phyloP scores from a whole-genome alignment of 495 filamentous ascomycete species.

The Neurospora terricola region DNA sequence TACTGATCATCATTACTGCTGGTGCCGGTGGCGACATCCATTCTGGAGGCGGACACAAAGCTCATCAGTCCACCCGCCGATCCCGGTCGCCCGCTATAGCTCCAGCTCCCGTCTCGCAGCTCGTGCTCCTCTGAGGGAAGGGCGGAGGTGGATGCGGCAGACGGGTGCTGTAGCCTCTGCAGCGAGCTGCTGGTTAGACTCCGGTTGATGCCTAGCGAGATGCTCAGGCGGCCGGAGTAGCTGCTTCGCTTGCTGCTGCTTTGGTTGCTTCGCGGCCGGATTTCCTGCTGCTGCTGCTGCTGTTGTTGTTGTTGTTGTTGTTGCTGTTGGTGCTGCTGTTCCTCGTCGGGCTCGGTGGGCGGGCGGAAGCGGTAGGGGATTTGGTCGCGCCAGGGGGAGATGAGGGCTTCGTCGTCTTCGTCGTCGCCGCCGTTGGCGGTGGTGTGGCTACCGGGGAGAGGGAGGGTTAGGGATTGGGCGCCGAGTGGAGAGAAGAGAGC shows the following conservation, averaged over 20 bases:
- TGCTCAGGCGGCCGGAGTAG: neutral
- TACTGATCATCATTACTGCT: neutral
- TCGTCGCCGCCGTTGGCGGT: conserved; percentile 5
- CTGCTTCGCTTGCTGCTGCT: neutral
- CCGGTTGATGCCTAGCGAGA: neutral
- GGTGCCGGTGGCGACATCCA: neutral
- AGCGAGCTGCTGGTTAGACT: neutral
- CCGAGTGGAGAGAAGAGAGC: neutral
- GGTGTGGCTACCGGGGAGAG: neutral
- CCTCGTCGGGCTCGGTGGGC: neutral
- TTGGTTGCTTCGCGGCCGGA: neutral
- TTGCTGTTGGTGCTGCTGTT: neutral
- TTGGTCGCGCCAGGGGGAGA: neutral
- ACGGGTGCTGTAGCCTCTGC: neutral
- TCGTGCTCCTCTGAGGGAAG: neutral
- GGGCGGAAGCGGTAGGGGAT: neutral
- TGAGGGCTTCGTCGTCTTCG: conserved; percentile 21
- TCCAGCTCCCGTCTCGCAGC: neutral
- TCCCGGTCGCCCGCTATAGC: neutral
- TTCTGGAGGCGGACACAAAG: neutral
- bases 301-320: no score
- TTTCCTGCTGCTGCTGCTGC: neutral
- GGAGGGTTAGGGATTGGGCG: neutral
- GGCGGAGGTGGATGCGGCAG: neutral
- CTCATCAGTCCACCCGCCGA: neutral